Percentiles rank a stretch among this genome's conserved stretches.
Conservation (phyloP, 805 yeast genomes). For the Candida ortonii region DNA sequence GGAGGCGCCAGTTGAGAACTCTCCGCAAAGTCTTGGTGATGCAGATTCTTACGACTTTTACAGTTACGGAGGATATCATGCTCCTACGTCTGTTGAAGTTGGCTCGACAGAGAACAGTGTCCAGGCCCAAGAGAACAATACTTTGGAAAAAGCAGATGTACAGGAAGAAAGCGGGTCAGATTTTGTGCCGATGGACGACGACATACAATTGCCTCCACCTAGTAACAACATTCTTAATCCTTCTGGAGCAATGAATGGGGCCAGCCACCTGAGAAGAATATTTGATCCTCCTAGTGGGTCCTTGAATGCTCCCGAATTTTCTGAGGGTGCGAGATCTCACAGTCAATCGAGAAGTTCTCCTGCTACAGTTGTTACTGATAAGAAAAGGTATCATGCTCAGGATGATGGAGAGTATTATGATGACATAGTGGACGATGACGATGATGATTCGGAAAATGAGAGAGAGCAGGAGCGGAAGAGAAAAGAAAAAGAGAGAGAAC, state of each 20-base stretch:
- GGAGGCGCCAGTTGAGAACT: constrained; percentile 3
- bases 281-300: constrained; percentile 29
- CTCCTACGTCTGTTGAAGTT: constrained; percentile 16
- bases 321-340: background rate
- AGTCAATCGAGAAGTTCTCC: constrained; percentile 16
- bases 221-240: constrained; percentile 18
- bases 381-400: constrained; percentile 27
- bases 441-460: constrained; percentile 44
- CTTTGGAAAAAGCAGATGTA: constrained; percentile 6
- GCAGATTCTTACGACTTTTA: constrained; percentile 27
- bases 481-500: constrained; percentile 31
- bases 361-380: constrained; percentile 24
- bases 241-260: constrained; percentile 17
- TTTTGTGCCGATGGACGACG: constrained; percentile 9
- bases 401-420: constrained; percentile 30
- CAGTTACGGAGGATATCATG: constrained; percentile 32
- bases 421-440: constrained; percentile 33
- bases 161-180: too few species aligned
- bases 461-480: constrained; percentile 25
- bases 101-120: constrained; percentile 4
- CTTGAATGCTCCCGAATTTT: constrained; percentile 3
- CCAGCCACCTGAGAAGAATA: constrained; percentile 24
- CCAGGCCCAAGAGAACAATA: background rate
- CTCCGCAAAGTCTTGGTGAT: constrained; percentile 14
- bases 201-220: constrained; percentile 23